phyloP scores from a whole-genome alignment of 1,284 basidiomycete genomes.

The Naganishia liquefaciens region DNA sequence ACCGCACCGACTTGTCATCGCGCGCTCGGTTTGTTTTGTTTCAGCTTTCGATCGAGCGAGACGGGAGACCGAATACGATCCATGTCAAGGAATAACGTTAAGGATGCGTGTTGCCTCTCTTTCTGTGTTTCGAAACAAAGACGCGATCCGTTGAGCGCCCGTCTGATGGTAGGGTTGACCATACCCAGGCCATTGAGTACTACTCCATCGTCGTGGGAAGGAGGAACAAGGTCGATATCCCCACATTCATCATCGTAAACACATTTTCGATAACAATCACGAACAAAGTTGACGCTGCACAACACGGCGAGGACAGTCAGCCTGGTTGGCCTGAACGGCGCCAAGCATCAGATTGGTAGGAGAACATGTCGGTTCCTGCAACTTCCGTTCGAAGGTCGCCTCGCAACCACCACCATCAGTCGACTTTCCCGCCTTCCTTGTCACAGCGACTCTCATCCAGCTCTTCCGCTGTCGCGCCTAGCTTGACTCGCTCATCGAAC shows the following conservation, averaged over 20 bases:
- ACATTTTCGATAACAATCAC: background rate
- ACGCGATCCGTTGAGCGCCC: background rate
- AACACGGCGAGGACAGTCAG: background rate
- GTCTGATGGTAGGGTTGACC: constrained; percentile 1
- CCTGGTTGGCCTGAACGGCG: background rate
- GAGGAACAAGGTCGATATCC: background rate
- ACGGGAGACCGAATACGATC: background rate
- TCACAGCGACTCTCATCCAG: constrained; percentile 23
- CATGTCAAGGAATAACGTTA: background rate
- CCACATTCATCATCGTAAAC: background rate
- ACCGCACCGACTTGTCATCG: background rate
- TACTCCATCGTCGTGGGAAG: background rate
- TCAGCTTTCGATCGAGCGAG: constrained; percentile 25
- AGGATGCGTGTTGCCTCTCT: background rate
- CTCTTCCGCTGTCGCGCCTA: constrained; percentile 5
- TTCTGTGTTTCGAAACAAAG: background rate
- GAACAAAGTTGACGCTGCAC: no score
- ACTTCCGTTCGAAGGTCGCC: constrained; percentile 30
- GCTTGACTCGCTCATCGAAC: background rate
- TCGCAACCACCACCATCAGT: constrained; percentile 29
- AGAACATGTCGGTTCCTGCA: constrained; percentile 19
- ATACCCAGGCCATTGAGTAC: constrained; percentile 17
- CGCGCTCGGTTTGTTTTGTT: constrained; percentile 25
- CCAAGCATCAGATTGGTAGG: background rate
- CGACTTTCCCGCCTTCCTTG: constrained; percentile 14